A percentile compares a stretch with the other conserved stretches of the same genome.
Evolutionary conservation across 495 filamentous ascomycete species (phyloP).

Genomic region (Hypoxylon lenormandii): DNA sequence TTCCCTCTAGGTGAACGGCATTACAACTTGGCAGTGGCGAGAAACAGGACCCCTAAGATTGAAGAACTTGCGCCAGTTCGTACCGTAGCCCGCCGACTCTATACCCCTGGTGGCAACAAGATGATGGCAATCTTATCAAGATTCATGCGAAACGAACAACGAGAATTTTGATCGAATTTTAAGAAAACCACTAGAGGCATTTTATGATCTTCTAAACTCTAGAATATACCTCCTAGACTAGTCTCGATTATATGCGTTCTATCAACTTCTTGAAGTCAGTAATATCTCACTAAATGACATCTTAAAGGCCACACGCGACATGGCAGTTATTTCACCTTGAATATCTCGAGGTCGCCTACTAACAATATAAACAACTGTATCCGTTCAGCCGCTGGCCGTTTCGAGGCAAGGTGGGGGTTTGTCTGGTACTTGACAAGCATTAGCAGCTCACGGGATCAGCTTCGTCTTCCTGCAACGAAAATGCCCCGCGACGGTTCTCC

Average conservation of each 20-base stretch:
- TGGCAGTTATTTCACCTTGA: neutral
- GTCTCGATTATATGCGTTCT: neutral
- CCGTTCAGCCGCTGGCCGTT: constrained; percentile 36
- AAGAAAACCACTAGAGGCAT: neutral
- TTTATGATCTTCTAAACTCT: neutral
- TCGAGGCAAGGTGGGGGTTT: constrained; percentile 6
- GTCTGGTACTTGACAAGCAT: constrained; percentile 1
- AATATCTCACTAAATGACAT: constrained; percentile 14
- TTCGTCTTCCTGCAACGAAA: constrained; percentile 39
- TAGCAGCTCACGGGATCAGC: constrained; percentile 28
- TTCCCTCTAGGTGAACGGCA: constrained; percentile 26
- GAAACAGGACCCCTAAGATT: constrained; percentile 1
- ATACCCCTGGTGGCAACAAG: neutral
- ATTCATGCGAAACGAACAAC: constrained; percentile 25
- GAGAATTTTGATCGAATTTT: neutral
- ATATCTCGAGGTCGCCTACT: constrained; percentile 6
- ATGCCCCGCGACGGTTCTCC: constrained; percentile 29
- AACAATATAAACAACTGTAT: constrained; percentile 23
- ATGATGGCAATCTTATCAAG: constrained; percentile 29
- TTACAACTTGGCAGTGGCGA: constrained; percentile 41
- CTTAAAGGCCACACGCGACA: constrained; percentile 17
- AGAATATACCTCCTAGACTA: neutral
- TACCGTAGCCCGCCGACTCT: neutral
- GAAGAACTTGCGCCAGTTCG: neutral
- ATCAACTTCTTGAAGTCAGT: no score